Percentiles rank a stretch among this genome's conserved stretches.
phyloP scores from a whole-genome alignment of 2,329 filamentous ascomycete species.

The Colletotrichum sp. region DNA sequence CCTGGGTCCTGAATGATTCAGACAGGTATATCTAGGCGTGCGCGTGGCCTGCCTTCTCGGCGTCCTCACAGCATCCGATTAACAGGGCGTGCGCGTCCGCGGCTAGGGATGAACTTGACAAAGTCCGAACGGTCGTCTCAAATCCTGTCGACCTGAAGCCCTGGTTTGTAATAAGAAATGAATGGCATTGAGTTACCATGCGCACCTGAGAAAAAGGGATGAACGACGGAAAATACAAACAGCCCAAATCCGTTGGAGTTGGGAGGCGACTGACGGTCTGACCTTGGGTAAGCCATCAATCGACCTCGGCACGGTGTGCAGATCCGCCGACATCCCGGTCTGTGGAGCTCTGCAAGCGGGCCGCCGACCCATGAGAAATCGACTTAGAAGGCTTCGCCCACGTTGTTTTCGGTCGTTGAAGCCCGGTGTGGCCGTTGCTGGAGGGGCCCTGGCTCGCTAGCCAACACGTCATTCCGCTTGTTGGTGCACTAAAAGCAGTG shows the following conservation, averaged over 20 bases:
- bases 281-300: neutral
- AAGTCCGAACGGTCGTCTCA: neutral
- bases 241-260: conserved; percentile 17
- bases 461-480: conserved; percentile 11
- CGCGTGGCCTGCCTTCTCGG: neutral
- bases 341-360: neutral
- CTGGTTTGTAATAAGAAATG: conserved; percentile 9
- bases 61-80: neutral
- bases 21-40: neutral
- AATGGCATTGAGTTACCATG: neutral
- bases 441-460: neutral
- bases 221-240: neutral
- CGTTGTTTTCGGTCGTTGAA: neutral
- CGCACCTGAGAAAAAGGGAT: neutral
- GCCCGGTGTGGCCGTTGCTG: neutral
- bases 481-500: neutral
- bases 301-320: conserved; percentile 14
- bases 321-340: conserved; percentile 6
- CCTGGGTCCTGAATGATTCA: neutral
- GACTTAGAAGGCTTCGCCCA: neutral
- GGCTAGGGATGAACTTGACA: neutral
- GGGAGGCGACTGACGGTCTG: neutral
- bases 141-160: neutral
- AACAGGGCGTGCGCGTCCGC: neutral
- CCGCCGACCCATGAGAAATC: neutral